phyloP scores from a whole-genome alignment of 371 early-diverging fungal genomes.

The Saksenaea oblongispora region DNA sequence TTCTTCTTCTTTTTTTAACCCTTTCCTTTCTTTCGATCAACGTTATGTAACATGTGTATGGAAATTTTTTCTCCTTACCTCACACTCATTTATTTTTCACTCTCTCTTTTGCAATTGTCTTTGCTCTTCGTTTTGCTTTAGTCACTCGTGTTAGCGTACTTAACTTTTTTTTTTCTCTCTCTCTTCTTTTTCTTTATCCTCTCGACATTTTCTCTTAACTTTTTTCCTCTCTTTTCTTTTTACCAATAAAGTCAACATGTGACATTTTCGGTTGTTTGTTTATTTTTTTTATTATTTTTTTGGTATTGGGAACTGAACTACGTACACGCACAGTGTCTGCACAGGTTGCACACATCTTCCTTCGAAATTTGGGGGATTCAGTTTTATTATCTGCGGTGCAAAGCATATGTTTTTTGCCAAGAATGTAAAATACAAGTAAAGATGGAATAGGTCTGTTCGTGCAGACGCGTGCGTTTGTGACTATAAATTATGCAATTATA shows the following conservation, averaged over 20 bases:
- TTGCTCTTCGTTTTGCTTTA: background rate
- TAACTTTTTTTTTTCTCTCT: background rate
- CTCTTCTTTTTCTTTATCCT: background rate
- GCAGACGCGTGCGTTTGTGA: background rate
- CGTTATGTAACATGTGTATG: constrained; percentile 1
- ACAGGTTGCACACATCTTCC: too few species aligned
- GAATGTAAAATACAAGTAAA: too few species aligned
- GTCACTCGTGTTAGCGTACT: background rate
- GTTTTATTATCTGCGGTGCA: too few species aligned
- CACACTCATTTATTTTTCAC: background rate
- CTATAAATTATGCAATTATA: background rate
- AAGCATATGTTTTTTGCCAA: too few species aligned
- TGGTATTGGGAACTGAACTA: background rate
- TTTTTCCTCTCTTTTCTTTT: background rate
- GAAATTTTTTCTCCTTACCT: background rate
- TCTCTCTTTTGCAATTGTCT: background rate
- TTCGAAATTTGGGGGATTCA: too few species aligned
- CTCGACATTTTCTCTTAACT: too few species aligned
- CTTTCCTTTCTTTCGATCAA: background rate
- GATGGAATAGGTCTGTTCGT: too few species aligned
- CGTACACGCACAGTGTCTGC: too few species aligned
- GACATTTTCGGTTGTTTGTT: background rate
- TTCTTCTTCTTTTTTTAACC: background rate
- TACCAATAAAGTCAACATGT: constrained; percentile 1
- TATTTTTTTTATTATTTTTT: background rate